Percentiles rank a stretch among this genome's conserved stretches.
Conservation (phyloP, 148 eudicot species). For the Nepenthes gracilis region DNA sequence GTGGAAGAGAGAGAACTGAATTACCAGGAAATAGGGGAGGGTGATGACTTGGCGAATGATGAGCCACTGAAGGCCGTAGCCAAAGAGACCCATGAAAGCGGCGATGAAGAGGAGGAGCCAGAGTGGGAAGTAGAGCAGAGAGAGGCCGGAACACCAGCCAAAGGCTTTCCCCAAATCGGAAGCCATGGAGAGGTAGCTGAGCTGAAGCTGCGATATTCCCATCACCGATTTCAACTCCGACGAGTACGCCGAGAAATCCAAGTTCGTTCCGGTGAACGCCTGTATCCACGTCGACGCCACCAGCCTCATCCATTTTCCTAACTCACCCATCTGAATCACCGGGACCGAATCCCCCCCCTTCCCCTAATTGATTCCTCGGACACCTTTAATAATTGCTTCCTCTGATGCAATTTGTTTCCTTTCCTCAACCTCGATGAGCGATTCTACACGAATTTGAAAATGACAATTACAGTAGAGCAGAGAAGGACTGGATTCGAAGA, state of each 20-base stretch:
- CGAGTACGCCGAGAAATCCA: constrained; percentile 62
- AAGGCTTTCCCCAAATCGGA: constrained; percentile 55
- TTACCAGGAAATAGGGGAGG: constrained; percentile 46
- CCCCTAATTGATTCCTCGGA: no score
- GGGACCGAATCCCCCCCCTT: no score
- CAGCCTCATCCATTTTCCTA: constrained; percentile 39
- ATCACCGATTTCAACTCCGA: constrained; percentile 34
- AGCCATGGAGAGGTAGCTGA: constrained; percentile 51
- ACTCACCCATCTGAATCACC: constrained; percentile 10
- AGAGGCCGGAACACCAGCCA: constrained; percentile 53
- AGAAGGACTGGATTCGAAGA: no score
- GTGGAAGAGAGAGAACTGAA: neutral
- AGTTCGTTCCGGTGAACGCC: constrained; percentile 58
- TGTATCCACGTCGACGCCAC: constrained; percentile 58
- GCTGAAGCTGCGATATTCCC: constrained; percentile 43
- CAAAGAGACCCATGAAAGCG: constrained; percentile 40
- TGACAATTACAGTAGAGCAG: no score
- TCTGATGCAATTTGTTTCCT: no score
- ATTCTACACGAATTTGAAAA: no score
- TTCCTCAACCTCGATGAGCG: no score
- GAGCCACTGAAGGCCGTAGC: constrained; percentile 60
- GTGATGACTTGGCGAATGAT: constrained; percentile 18
- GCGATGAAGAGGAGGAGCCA: constrained; percentile 39
- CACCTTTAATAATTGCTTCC: no score
- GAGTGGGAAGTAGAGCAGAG: constrained; percentile 27